Base-by-base conservation (phyloP, 2,329 filamentous ascomycete species). In the Ophiostoma quercus region DNA sequence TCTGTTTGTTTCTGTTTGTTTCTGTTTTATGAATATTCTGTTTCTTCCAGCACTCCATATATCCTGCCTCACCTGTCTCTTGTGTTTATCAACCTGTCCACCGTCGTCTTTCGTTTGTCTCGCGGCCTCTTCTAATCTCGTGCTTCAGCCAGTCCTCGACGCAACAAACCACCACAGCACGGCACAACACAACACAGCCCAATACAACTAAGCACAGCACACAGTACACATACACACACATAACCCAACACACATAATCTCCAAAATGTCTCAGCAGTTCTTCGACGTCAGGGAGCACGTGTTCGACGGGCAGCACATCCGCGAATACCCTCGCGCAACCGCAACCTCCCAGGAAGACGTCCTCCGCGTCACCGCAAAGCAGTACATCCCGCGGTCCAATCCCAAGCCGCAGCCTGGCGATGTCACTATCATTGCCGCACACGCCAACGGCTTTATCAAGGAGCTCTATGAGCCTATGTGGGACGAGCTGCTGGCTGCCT, bases 361-460 rank as follows among this genome's bases (percentile, higher is more conserved):
- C 6, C 82, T 97, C 2, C 80, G 88, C 69, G 80, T 97, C 5
- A 87, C 88, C 9, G 85, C 97, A 68, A 97, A 97, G 82, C 92
- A 97, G 77, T 98, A 98, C 77, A 90, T 86, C 0, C 94, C 94
- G 1, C 82, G 87, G 69, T 85, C 89, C 76, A 93, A 94, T 75
- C 84, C 82, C 0, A 79, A 81, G 32, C 90, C 92, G 0, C 83
- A 87, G 72, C 85, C 87, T 0, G 91, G 92, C 43, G 92, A 95
- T 78, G 82, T 97, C 9, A 97, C 92, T 25, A 88, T 98, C 71
- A 88, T 98, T 69, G 92, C 86, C 12, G 90, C 90, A 4, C 94
- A 97, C 80, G 94, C 92, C 67, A 97, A 97, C 81, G 94, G 90
- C 12, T 97, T 97, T 74, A 91, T 92, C 12, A 98, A 97, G 90